Conservation (phyloP, 805 yeast genomes). For the Yarrowia divulgata region DNA sequence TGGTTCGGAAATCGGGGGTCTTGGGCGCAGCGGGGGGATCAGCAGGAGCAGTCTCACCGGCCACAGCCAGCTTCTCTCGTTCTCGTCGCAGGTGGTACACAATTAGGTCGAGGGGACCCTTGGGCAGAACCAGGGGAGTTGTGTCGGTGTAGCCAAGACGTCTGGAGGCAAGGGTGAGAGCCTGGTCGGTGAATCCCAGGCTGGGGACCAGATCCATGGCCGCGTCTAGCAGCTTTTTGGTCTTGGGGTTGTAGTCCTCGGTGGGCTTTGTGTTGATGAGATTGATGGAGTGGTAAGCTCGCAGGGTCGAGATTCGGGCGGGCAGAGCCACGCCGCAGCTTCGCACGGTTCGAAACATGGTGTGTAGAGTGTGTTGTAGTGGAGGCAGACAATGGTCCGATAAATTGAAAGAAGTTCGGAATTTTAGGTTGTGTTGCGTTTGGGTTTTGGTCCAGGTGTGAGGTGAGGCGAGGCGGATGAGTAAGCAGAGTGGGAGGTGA, state of each 20-base stretch:
- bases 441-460: slow-evolving; percentile 1
- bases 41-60: slow-evolving; percentile 10
- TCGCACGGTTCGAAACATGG: slow-evolving; percentile 21
- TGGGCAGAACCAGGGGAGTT: slow-evolving; percentile 54
- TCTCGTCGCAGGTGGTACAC: slow-evolving; percentile 58
- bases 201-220: slow-evolving; percentile 57
- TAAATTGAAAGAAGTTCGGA: slow-evolving; percentile 13
- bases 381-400: slow-evolving; percentile 10
- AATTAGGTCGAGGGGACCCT: slow-evolving; percentile 61
- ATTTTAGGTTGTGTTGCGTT: background rate
- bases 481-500: background rate
- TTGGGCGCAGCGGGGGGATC: slow-evolving; percentile 47
- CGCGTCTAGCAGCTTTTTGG: slow-evolving; percentile 23
- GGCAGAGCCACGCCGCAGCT: slow-evolving; percentile 9
- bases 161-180: slow-evolving; percentile 60
- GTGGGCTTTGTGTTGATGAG: slow-evolving; percentile 39
- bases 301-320: background rate
- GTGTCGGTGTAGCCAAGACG: slow-evolving; percentile 60
- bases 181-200: slow-evolving; percentile 59
- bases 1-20: slow-evolving; percentile 50
- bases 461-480: background rate
- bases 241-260: slow-evolving; percentile 37
- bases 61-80: slow-evolving; percentile 43
- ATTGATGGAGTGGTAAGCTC: slow-evolving; percentile 33
- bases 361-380: background rate